Conservation (phyloP, 2,329 filamentous ascomycete species). For the Aspergillus amoenus region DNA sequence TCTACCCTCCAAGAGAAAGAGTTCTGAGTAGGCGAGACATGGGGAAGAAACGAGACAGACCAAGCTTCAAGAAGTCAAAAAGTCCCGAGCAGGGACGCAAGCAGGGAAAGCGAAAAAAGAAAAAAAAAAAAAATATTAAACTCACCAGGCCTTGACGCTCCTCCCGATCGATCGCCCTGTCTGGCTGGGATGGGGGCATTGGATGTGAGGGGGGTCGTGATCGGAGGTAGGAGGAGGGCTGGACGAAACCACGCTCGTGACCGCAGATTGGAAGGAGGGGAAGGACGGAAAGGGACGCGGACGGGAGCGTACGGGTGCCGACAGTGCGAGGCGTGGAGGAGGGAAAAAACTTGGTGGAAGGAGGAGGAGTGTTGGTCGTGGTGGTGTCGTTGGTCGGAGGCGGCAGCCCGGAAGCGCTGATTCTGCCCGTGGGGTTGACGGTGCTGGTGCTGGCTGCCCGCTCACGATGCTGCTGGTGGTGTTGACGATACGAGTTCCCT, state of each 20-base stretch:
- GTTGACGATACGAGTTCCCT: not conserved
- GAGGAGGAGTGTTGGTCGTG: conserved; percentile 1
- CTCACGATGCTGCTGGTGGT: conserved; percentile 14
- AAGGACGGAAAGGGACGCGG: conserved; percentile 6
- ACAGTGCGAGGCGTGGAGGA: conserved; percentile 10
- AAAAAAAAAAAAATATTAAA: conserved; percentile 12
- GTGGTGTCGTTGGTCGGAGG: conserved; percentile 16
- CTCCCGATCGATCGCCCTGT: conserved; percentile 50
- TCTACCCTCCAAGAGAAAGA: not conserved
- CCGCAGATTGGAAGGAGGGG: conserved; percentile 20
- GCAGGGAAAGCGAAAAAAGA: not conserved
- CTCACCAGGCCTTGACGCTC: conserved; percentile 51
- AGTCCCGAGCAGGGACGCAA: not conserved
- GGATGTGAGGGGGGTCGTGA: conserved; percentile 39
- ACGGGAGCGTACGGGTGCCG: not conserved
- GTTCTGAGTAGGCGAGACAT: conserved; percentile 8
- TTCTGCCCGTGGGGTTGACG: conserved; percentile 26
- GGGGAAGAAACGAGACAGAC: conserved; percentile 1
- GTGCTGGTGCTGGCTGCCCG: conserved; percentile 6
- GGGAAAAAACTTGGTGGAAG: not conserved
- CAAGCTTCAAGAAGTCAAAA: not conserved
- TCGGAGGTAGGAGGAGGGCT: conserved; percentile 50
- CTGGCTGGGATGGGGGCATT: conserved; percentile 41
- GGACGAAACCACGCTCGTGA: conserved; percentile 49
- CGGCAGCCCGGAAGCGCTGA: conserved; percentile 20